Evolutionary conservation across 2,329 filamentous ascomycete genomes (phyloP), one percentile per base, ranked within the genome.

Genomic region (Colletotrichum abscissum): DNA sequence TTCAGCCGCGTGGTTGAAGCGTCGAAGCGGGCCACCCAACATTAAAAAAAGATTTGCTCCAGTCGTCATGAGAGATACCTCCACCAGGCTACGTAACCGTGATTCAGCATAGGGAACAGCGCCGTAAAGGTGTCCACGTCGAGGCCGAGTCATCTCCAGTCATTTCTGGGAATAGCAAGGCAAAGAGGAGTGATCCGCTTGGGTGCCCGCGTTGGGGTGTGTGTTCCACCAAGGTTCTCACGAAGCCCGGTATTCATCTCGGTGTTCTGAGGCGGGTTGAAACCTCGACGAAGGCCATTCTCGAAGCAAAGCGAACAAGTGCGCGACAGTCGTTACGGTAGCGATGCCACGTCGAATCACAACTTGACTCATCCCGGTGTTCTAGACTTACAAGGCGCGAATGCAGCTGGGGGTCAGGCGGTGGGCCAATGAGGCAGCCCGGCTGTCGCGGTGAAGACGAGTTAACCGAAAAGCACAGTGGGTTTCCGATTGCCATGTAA

Each of bases 281-380:
- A 46, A 52, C 6, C 19, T 46, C 24, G 6, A 9, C 35, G 35
- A 26, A 28, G 24, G 46, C 26, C 42, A 33, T 33, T 62, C n/a
- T 19, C 19, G 16, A 35, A 49, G 55, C 33, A 30, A 35, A 38
- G 42, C 30, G 30, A 33, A 59, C 22, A 38, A 42, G 35, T 70
- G 56, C 67, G 62, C 38, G 28, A n/a, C 42, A 73, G 30, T 14
- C 60, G 67, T 19, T 42, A 49, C 52, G n/a, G 42, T 35, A 35
- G 33, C 11, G 60, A 52, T 70, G 67, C 67, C 70, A 49, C 55
- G 56, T 57, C 38, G 54, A 22, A 35, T 60, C 38, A 56, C 28
- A 3, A 28, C 42, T 65, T 42, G 71, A 73, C 56, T 71, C 67
- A 66, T 66, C 56, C 62, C 62, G 42, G 67, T 69, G 54, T 60